A percentile compares a stretch with the other conserved stretches of the same genome.
Evolutionary conservation across 202 grass and related monocot species (phyloP).

Genomic region (Setaria italica): DNA sequence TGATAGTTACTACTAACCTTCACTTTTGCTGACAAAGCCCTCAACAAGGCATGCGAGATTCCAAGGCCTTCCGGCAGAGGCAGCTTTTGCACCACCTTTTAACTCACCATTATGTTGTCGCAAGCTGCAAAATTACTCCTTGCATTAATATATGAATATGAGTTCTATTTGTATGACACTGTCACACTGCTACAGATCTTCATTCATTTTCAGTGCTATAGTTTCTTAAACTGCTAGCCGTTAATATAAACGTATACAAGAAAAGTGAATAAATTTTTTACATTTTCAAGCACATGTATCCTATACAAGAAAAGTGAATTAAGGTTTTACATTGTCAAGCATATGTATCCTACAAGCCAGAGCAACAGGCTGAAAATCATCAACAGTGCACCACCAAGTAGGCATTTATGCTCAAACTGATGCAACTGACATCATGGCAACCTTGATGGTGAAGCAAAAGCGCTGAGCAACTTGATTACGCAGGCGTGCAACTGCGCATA

Average conservation of each 20-base stretch:
- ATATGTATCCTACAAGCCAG: background rate
- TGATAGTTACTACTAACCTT: slow-evolving; percentile 58
- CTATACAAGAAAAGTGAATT: background rate
- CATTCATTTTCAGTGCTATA: background rate
- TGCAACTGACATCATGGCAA: background rate
- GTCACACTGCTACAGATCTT: background rate
- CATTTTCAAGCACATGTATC: no score
- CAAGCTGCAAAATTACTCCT: slow-evolving; percentile 49
- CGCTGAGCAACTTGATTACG: background rate
- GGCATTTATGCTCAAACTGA: background rate
- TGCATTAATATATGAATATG: background rate
- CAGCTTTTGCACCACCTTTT: slow-evolving; percentile 93
- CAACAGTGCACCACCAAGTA: background rate
- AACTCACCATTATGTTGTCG: slow-evolving; percentile 88
- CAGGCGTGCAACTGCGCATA: no score
- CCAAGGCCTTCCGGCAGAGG: slow-evolving; percentile 83
- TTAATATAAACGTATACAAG: background rate
- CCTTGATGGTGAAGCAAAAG: background rate
- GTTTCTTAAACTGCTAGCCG: background rate
- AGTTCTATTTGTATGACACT: background rate
- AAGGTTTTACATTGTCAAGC: background rate
- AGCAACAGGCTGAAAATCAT: slow-evolving; percentile 1
- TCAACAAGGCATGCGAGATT: slow-evolving; percentile 75
- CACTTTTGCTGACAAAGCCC: slow-evolving; percentile 77
- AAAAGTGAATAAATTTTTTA: no score